Percentiles rank a stretch among this genome's conserved stretches.
These are phyloP conservation scores for Claviceps fusiformis DNA, from an alignment of 2,329 filamentous ascomycete genomes.

Conservation along the genomic window DNA sequence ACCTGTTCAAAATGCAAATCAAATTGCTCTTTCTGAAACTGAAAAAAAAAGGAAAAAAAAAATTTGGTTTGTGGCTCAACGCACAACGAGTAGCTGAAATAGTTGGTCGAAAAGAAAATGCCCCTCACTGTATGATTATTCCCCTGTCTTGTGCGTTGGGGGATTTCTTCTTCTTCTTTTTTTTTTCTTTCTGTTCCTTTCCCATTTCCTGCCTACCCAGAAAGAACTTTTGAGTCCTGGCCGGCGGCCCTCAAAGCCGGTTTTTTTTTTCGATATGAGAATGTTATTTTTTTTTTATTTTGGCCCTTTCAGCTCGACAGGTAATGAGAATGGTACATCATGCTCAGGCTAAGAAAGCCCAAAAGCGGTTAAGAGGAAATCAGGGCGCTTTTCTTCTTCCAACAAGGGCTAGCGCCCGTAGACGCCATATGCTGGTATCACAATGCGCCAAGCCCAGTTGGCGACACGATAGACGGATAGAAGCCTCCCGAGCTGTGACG, in stretches of 20 bases:
- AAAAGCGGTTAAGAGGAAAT: background rate
- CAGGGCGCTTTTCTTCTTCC: background rate
- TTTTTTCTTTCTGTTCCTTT: background rate
- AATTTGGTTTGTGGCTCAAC: background rate
- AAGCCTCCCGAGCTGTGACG: conserved; percentile 38
- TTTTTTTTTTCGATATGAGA: background rate
- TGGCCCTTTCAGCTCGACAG: background rate
- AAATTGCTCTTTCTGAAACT: background rate
- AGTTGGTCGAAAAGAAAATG: background rate
- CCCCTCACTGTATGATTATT: background rate
- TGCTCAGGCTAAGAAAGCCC: background rate
- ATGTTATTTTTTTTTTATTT: background rate
- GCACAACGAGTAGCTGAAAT: background rate
- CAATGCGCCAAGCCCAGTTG: conserved; percentile 25
- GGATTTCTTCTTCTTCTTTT: background rate
- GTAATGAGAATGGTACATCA: background rate
- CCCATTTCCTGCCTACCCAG: background rate
- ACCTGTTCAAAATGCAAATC: background rate
- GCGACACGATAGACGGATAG: conserved; percentile 36
- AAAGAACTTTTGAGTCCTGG: background rate
- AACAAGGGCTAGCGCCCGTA: background rate
- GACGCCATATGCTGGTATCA: conserved; percentile 23
- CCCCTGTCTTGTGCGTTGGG: too few relatives aligned
- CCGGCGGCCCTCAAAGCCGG: background rate
- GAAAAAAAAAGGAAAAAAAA: background rate